Evolutionary conservation across 106 monocot species (phyloP).

Genomic region (Dendrobium nobile): DNA sequence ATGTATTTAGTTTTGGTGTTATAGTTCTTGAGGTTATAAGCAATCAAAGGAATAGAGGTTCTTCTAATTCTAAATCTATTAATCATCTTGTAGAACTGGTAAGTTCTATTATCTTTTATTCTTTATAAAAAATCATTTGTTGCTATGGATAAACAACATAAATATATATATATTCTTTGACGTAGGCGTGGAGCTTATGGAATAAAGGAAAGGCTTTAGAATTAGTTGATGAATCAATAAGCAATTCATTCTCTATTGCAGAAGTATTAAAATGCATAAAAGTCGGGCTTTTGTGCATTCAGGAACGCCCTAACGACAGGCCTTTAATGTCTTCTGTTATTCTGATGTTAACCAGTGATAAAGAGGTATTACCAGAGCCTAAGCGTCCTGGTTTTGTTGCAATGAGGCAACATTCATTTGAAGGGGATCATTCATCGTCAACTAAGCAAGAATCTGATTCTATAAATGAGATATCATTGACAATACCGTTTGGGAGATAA

Average conservation of each 20-base stretch:
- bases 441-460: not conserved
- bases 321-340: conserved; percentile 26
- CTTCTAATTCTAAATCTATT: not conserved
- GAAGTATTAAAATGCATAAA: conserved; percentile 25
- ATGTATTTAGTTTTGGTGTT: conserved; percentile 63
- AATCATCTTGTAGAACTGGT: conserved; percentile 28
- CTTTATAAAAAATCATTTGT: conserved; percentile 8
- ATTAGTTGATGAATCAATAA: conserved; percentile 12
- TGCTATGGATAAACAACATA: not conserved
- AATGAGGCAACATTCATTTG: no score
- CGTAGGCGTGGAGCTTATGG: conserved; percentile 22
- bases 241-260: not conserved
- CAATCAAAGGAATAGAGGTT: conserved; percentile 28
- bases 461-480: no score
- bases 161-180: not conserved
- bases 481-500: no score
- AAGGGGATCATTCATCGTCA: no score
- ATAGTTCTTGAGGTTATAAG: conserved; percentile 45
- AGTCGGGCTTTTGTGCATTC: conserved; percentile 28
- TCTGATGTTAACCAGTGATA: conserved; percentile 19
- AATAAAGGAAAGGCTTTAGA: conserved; percentile 12
- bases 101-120: not conserved
- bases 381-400: conserved; percentile 28
- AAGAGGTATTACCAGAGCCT: conserved; percentile 16
- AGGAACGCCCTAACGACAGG: conserved; percentile 25